Base-by-base conservation (phyloP, 176 grass and related monocot species). In the Eremochloa ophiuroides region DNA sequence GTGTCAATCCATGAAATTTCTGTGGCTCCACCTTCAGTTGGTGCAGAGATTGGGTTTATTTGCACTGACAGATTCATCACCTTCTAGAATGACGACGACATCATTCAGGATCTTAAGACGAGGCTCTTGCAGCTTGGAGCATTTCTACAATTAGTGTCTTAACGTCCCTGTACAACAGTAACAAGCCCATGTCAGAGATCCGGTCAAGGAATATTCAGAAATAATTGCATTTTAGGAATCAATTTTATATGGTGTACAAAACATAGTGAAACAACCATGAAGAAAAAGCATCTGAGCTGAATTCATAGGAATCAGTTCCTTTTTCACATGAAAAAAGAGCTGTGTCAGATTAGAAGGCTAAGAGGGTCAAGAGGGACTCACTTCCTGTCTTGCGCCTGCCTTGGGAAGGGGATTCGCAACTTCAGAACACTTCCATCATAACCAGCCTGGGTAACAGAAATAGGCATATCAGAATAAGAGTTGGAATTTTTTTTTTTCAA, bases 61-160 rank as follows among this genome's bases (percentile, higher is more conserved):
- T 85, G 76, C 20, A 42, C 79, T 81, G 69, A 48, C 40, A 85
- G 62, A 64, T 25, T 41, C 8, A 31, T 66, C 27, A 17, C 37
- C 26, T 83, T 76, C 60, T 10, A 22, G 18, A 73, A 61, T 6
- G 30, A 82, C 4, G 44, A 85, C 13, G 31, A 35, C 8, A 55
- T 93, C 69, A 93, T 85, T 87, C 37, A 44, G 25, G 20, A 70
- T 28, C 7, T 28, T 72, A 73, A 30, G 51, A 71, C 37, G 88
- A 73, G 41, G 73, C 43, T 82, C 79, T 91, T 71, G 96, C 96
- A 65, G 93, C 86, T 88, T 98, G 84, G 87, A 93, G 93, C 96
- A 98, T 95, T 81, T 98, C 96, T 39, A 98, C 96, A 38, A 95
- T 98, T 26, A 98, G 90, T 71, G 84, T 93, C 84, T 95, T 93